phyloP scores from a whole-genome alignment of 192 early-diverging fungal species.

The Rhizophagus clarus region DNA sequence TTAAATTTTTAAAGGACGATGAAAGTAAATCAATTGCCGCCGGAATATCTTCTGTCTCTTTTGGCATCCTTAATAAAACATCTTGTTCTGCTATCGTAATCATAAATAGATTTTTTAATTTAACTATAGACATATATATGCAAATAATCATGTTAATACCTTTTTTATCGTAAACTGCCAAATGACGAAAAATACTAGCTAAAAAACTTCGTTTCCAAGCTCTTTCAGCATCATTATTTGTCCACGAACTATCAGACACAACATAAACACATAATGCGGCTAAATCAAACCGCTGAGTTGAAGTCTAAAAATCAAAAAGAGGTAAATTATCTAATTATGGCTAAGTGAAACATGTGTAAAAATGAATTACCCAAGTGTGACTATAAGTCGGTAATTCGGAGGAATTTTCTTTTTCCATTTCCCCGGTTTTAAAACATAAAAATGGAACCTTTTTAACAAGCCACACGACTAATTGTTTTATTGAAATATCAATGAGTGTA shows the following conservation, averaged over 20 bases:
- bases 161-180: constrained; percentile 5
- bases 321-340: neutral
- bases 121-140: neutral
- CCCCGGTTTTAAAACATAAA: too few species aligned
- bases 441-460: too few species aligned
- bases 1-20: neutral
- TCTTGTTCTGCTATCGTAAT: constrained; percentile 16
- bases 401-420: neutral
- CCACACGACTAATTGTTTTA: too few species aligned
- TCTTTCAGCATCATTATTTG: constrained; percentile 7
- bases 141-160: neutral
- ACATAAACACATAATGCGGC: constrained; percentile 3
- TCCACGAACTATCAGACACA: neutral
- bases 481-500: too few species aligned
- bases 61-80: neutral
- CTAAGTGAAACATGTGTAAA: neutral
- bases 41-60: neutral
- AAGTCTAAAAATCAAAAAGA: neutral
- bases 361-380: neutral
- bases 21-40: neutral
- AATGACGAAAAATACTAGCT: constrained; percentile 11
- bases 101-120: neutral
- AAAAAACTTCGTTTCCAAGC: constrained; percentile 8
- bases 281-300: constrained; percentile 19
- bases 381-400: neutral